phyloP scores from a whole-genome alignment of 2,329 filamentous ascomycete species.

The Trichoderma polysporum region DNA sequence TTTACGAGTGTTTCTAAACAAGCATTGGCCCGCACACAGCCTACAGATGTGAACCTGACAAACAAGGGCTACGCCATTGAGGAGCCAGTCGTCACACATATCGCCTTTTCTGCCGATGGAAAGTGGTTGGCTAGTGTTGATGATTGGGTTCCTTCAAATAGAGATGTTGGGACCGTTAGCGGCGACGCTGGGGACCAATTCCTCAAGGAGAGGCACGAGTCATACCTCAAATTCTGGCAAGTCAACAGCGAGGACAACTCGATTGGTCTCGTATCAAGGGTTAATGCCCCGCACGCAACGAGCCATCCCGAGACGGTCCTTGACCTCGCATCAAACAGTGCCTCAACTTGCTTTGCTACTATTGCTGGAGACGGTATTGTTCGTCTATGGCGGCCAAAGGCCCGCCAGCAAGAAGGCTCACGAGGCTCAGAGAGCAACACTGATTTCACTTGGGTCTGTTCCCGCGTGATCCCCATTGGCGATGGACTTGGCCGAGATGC shows the following conservation, averaged over 20 bases:
- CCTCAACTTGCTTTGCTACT: conserved; percentile 72
- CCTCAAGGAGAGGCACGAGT: conserved; percentile 60
- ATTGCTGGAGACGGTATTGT: conserved; percentile 78
- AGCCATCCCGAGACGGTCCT: conserved; percentile 60
- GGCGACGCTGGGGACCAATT: conserved; percentile 44
- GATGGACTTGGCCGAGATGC: conserved; percentile 47
- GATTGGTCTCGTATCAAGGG: conserved; percentile 77
- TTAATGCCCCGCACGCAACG: conserved; percentile 77
- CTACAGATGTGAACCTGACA: conserved; percentile 75
- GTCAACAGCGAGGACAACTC: conserved; percentile 54
- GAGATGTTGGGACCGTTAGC: conserved; percentile 58
- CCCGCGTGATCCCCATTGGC: conserved; percentile 56
- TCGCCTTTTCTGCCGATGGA: conserved; percentile 77
- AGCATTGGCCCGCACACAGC: conserved; percentile 82
- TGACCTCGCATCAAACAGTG: conserved; percentile 70
- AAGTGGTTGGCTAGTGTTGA: conserved; percentile 90
- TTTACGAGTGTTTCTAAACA: conserved; percentile 81
- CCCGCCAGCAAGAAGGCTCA: conserved; percentile 66
- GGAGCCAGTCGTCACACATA: conserved; percentile 73
- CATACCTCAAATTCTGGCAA: conserved; percentile 89
- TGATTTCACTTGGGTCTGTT: conserved; percentile 71
- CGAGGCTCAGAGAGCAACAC: conserved; percentile 53
- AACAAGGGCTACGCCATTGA: conserved; percentile 69
- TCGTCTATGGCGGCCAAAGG: conserved; percentile 77
- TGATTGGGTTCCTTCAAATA: conserved; percentile 75